Evolutionary conservation across 2,329 filamentous ascomycete species (phyloP), one percentile per base, ranked within the genome.

Genomic region (Escovopsis sp.): DNA sequence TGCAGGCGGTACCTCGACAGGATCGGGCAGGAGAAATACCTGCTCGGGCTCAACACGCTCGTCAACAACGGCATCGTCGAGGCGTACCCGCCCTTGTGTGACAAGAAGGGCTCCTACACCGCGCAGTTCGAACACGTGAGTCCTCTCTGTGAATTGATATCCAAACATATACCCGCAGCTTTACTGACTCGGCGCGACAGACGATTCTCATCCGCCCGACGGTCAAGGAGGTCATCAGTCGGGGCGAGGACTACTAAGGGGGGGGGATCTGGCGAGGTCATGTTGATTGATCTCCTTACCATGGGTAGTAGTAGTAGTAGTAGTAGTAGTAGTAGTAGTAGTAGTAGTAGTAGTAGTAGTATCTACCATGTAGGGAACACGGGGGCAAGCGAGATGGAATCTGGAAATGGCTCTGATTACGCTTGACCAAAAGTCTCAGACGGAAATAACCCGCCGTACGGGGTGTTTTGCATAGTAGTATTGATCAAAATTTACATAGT

Each of bases 81-180:
- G 63, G 78, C 84, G 35, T 95, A 95, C 58, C 86, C 87, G 33
- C 88, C 88, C 27, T 68, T 95, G 52, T 80, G 83, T 51, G 88
- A 95, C 65, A 79, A 88, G 64, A 94, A 93, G 72, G 89, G 89
- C 45, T 93, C 84, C 24, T 94, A 94, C 62, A 93, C 87, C 24
- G 89, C 88, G 48, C 88, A 95, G 60, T 94, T 79, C 58, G 88
- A 95, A 69, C 88, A 95, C 67, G 87, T 93, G 66, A 73, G 83
- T 75, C 7, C 20, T n/a, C n/a, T n/a, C n/a, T n/a, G n/a, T n/a
- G n/a, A n/a, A n/a, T n/a, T n/a, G n/a, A n/a, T n/a, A n/a, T n/a
- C n/a, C n/a, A n/a, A n/a, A n/a, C n/a, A n/a, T n/a, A n/a, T n/a
- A n/a, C 14, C 29, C 25, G 37, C 29, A 33, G 29, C 27, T 41